A percentile compares a stretch with the other conserved stretches of the same genome.
Conservation (phyloP, 116 monocot species). For the Dioscorea cayenensis region DNA sequence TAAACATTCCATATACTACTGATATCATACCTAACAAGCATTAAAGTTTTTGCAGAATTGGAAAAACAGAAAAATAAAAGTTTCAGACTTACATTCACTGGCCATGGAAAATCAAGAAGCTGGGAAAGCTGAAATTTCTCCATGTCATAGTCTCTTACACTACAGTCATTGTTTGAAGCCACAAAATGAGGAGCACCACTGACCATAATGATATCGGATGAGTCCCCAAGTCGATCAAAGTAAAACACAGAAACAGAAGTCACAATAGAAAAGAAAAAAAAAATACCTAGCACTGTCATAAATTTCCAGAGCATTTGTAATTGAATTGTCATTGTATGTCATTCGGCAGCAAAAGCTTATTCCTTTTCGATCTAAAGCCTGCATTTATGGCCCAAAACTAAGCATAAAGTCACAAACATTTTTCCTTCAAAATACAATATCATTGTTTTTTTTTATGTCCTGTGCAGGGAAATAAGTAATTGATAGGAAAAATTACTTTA, state of each 20-base stretch:
- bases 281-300: constrained; percentile 59
- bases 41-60: too few species aligned
- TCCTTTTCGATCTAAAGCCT: constrained; percentile 70
- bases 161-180: constrained; percentile 93
- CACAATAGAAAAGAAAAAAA: neutral
- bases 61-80: neutral
- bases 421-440: neutral
- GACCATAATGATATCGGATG: constrained; percentile 10
- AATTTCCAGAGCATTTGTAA: constrained; percentile 85
- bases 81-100: constrained; percentile 75
- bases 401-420: neutral
- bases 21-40: too few species aligned
- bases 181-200: constrained; percentile 84
- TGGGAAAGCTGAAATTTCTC: constrained; percentile 75
- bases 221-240: constrained; percentile 1
- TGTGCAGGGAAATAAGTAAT: too few species aligned
- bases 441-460: too few species aligned
- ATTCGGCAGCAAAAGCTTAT: constrained; percentile 73
- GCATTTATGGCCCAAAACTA: neutral
- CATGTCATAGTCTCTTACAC: constrained; percentile 83
- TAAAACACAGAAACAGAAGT: neutral
- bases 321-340: constrained; percentile 83
- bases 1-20: too few species aligned
- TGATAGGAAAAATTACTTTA: constrained; percentile 38
- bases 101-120: constrained; percentile 74